These are phyloP conservation scores for Bondarzewia mesenterica DNA, from an alignment of 1,284 basidiomycete genomes.

Conservation along the genomic window DNA sequence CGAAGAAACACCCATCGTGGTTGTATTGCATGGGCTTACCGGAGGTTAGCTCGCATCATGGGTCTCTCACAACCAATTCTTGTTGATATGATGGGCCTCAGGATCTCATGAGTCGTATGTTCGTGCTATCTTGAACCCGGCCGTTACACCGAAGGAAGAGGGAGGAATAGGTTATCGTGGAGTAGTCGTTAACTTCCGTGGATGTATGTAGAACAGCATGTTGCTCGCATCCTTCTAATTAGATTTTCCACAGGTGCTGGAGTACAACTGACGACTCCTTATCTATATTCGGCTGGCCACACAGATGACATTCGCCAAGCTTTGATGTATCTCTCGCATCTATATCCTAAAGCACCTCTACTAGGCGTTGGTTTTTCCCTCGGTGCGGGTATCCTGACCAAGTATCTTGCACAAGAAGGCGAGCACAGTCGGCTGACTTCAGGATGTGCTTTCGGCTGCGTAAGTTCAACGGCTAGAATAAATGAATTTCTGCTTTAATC, in stretches of 20 bases:
- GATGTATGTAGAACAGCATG: slow-evolving; percentile 49
- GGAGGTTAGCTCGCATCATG: slow-evolving; percentile 49
- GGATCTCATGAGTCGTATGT: slow-evolving; percentile 89
- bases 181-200: slow-evolving; percentile 87
- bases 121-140: slow-evolving; percentile 67
- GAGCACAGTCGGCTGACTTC: slow-evolving; percentile 67
- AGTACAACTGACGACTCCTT: slow-evolving; percentile 71
- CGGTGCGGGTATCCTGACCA: slow-evolving; percentile 88
- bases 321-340: slow-evolving; percentile 65
- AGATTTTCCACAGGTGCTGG: slow-evolving; percentile 54
- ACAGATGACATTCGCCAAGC: slow-evolving; percentile 85
- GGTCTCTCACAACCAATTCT: not conserved
- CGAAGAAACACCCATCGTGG: slow-evolving; percentile 71
- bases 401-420: slow-evolving; percentile 87
- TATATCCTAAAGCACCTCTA: slow-evolving; percentile 76
- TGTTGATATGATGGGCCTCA: slow-evolving; percentile 19
- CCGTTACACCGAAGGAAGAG: slow-evolving; percentile 55
- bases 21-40: slow-evolving; percentile 82
- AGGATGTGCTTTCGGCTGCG: slow-evolving; percentile 76
- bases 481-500: not conserved
- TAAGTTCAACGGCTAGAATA: slow-evolving; percentile 27
- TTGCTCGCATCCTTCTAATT: slow-evolving; percentile 5
- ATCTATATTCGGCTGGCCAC: slow-evolving; percentile 81
- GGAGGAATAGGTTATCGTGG: slow-evolving; percentile 85
- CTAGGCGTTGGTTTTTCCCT: slow-evolving; percentile 91